Evolutionary conservation across 306 rosid genomes (phyloP), one percentile per base, ranked within the genome.

Genomic region (Cyamopsis tetragonoloba): DNA sequence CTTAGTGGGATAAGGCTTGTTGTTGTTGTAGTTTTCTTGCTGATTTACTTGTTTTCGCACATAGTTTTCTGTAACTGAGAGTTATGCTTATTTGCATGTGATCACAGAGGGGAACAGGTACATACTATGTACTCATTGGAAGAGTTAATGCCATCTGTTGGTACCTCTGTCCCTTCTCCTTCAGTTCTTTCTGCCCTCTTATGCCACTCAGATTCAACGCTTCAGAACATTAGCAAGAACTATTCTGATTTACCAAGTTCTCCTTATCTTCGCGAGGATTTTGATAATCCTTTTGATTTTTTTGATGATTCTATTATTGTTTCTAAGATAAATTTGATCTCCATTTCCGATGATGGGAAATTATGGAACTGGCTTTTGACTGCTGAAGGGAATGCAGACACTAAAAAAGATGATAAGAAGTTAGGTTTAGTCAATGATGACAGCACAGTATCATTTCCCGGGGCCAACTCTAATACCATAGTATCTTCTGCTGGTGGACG

Each of bases 281-380:
- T 88, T 74, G 89, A 86, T 72, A 77, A 83, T 76, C 95, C 99
- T 73, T 91, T 91, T 88, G 92, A 95, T 75, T 86, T 82, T 49
- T 85, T 70, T 68, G 86, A 85, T 26, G 89, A 85, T 38, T 77
- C 84, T 8, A 66, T 39, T 69, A 63, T 62, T 47, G 74, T 86
- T 83, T 85, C 96, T 67, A 85, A 86, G 77, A 85, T 86, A 15
- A 89, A 78, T 73, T 79, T 88, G 88, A 76, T 95, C 74, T 95
- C 97, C 73, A 82, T 91, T 75, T 90, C 96, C 51, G 97, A 91
- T 72, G 99, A 95, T 80, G 99, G 97, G 27, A 95, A 90, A 81
- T 62, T 95, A 71, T 95, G 97, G 99, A 81, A 81, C 82, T 95
- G 99, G 99, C 87, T 91, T 53, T 74, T 88, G 84, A 88, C 95